Base-by-base conservation (phyloP, 768 basidiomycete genomes). In the Suillus cothurnatus region DNA sequence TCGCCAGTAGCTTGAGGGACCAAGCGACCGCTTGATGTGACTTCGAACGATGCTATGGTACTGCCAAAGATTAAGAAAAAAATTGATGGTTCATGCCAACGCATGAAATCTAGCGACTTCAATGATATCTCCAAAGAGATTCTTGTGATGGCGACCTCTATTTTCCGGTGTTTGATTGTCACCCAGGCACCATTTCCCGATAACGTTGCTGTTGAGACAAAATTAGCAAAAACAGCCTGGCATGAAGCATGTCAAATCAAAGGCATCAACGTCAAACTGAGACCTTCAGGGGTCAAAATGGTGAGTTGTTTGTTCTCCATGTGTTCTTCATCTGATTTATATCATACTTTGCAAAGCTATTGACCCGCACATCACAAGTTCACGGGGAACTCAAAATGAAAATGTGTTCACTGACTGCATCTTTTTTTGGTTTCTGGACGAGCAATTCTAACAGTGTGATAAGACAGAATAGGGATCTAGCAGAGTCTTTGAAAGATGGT, bases 101-200 rank as follows among this genome's bases (percentile, higher is more conserved):
- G 2, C 49, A 50, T 21, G 21, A 64, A 68, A 60, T 72, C 70
- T 4, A 67, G 64, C 3, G 70, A 73, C 62, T 72, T 61, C 26
- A 65, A 72, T 34, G 64, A 66, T 4, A 43, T 65, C 3, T 65
- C 65, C 4, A 65, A 72, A 57, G 68, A 73, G 32, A 34, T 71
- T 8, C 63, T 75, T 17, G 52, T 59, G 15, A 64, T 39, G 1
- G 72, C 74, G 15, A 66, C 45, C 6, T 56, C 39, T 0, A n/a
- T 64, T 38, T 73, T 69, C 47, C 6, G 6, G 23, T 49, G 47
- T 49, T 2, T 49, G 47, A n/a, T 47, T 2, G 45, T 47, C 45
- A 2, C 45, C 11, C 45, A 45, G 45, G 45, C 4, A 0, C 45
- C 68, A 26, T 77, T 71, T 58, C 75, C 74, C 2, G 70, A 72